A percentile compares a stretch with the other conserved stretches of the same genome.
Conservation (phyloP, 129 eudicot species). For the Daucus carota region DH1_v3.0 NC_030385.2:12472001-12472500, state of each 20-base stretch:
- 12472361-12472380: slow-evolving; percentile 41
- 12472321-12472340: slow-evolving; percentile 33
- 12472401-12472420: slow-evolving; percentile 68
- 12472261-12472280: slow-evolving; percentile 56
- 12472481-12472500: neutral
- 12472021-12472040: neutral
- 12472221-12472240: neutral
- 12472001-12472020: neutral
- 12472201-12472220: neutral
- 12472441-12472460: slow-evolving; percentile 54
- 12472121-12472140: neutral
- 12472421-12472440: slow-evolving; percentile 36
- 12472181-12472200: neutral
- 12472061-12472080: no score
- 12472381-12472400: slow-evolving; percentile 50
- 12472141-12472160: neutral
- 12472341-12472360: slow-evolving; percentile 29
- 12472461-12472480: slow-evolving; percentile 52
- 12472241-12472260: neutral
- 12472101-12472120: neutral
- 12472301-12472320: slow-evolving; percentile 70
- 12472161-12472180: neutral
- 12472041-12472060: neutral
- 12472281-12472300: slow-evolving; percentile 71
- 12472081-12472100: neutral